Percentiles rank a stretch among this genome's conserved stretches.
Conservation (phyloP, 148 eudicot genomes). For the Vaccinium macrocarpon region DNA sequence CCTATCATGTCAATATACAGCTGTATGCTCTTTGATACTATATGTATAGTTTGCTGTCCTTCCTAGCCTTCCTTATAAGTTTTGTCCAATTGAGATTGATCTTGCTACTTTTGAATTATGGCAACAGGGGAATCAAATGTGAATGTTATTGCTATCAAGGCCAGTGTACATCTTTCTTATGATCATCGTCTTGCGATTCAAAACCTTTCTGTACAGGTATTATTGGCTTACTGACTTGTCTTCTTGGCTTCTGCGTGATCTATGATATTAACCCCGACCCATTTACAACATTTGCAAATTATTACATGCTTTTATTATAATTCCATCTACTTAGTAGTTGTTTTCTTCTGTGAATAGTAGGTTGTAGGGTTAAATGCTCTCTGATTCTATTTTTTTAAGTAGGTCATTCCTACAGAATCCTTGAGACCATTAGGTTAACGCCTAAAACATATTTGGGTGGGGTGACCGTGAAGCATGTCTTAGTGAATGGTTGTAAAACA, state of each 20-base stretch:
- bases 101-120: conserved; percentile 15
- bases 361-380: background rate
- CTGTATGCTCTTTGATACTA: background rate
- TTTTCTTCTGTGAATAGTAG: background rate
- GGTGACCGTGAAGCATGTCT: background rate
- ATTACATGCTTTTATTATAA: background rate
- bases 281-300: background rate
- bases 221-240: background rate
- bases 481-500: background rate
- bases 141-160: conserved; percentile 75
- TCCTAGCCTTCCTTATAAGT: background rate
- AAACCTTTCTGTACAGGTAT: conserved; percentile 87
- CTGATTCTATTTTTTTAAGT: background rate
- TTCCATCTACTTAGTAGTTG: background rate
- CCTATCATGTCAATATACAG: background rate
- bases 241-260: background rate
- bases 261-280: background rate
- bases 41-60: background rate
- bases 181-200: conserved; percentile 75
- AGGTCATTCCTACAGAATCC: background rate
- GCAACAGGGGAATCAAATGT: conserved; percentile 60
- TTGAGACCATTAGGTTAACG: background rate
- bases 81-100: background rate
- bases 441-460: background rate
- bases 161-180: conserved; percentile 73